Base-by-base conservation (phyloP, 2,329 filamentous ascomycete species). In the Hortaea sp. region DNA sequence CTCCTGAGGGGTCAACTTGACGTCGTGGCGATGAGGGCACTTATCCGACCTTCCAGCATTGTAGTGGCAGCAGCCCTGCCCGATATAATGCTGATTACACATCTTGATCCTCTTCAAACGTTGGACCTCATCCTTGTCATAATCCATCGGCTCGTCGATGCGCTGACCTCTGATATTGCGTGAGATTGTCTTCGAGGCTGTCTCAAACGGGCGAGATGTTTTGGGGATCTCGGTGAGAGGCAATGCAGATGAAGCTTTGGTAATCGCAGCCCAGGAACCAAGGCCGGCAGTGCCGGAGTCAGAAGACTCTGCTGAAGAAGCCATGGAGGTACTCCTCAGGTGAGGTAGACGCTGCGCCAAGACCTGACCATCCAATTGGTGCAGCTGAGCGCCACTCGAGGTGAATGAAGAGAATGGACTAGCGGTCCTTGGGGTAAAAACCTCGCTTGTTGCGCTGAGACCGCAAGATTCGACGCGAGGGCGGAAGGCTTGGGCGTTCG, bases 91-190 rank as follows among this genome's bases (percentile, higher is more conserved):
- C 47, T 78, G 72, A 55, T 81, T 82, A 67, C 79, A 82, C 48
- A 81, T 63, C 58, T 82, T 81, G 51, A 80, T 61, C 61, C 75
- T 77, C 63, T 81, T 81, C 53, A 82, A 64, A 13, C 76, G 73
- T 53, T 75, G 73, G 41, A 81, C 68, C 49, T 79, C 76, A 12
- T 76, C 69, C 48, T 75, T 64, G 68, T 79, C 63, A 60, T 73
- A 71, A 38, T 67, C 61, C 63, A 72, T 63, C 62, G 69, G 57
- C 59, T 69, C 54, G 56, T 82, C 79, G 46, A 82, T 69, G 46
- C 79, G 76, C 56, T 81, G 77, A 34, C 77, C 77, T 48, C 68
- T 65, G 49, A 74, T 75, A 61, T 82, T 82, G 50, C 76, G 74
- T 40, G 72, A 68, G 46, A 81, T 72, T 6, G 35, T 34, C 29